A percentile compares a stretch with the other conserved stretches of the same genome.
Conservation (phyloP, 1,284 basidiomycete species). For the Boletus semigastroideus region DNA sequence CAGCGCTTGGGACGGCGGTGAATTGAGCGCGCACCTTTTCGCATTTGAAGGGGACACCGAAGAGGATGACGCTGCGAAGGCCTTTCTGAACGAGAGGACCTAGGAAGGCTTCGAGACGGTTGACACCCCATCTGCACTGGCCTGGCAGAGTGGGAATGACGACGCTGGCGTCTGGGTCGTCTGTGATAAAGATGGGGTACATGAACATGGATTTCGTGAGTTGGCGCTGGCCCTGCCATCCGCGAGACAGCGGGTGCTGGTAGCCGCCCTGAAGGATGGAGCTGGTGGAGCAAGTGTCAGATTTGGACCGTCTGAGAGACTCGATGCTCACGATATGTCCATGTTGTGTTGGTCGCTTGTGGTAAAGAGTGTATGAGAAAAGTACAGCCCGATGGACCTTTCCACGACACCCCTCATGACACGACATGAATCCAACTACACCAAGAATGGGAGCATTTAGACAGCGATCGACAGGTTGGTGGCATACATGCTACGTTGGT, state of each 20-base stretch:
- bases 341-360: slow-evolving; percentile 10
- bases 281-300: slow-evolving; percentile 26
- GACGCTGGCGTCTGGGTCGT: slow-evolving; percentile 82
- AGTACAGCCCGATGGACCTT: too few species aligned
- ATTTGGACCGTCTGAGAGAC: not conserved
- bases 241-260: slow-evolving; percentile 83
- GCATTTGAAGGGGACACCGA: slow-evolving; percentile 89
- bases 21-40: slow-evolving; percentile 60
- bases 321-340: slow-evolving; percentile 28
- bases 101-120: slow-evolving; percentile 87
- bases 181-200: slow-evolving; percentile 97
- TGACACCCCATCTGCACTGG: slow-evolving; percentile 92
- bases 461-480: too few species aligned
- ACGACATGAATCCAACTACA: too few species aligned
- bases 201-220: slow-evolving; percentile 93
- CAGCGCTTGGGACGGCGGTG: not conserved
- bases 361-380: not conserved
- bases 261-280: slow-evolving; percentile 93
- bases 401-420: too few species aligned
- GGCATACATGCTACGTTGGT: too few species aligned
- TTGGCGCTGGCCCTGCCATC: slow-evolving; percentile 76
- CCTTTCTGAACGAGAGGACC: slow-evolving; percentile 89
- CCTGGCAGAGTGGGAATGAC: slow-evolving; percentile 79
- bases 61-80: slow-evolving; percentile 89
- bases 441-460: too few species aligned